These are phyloP conservation scores for Lasiosphaeriaceae sp. DNA, from an alignment of 495 filamentous ascomycete species.

Conservation along the genomic window DNA sequence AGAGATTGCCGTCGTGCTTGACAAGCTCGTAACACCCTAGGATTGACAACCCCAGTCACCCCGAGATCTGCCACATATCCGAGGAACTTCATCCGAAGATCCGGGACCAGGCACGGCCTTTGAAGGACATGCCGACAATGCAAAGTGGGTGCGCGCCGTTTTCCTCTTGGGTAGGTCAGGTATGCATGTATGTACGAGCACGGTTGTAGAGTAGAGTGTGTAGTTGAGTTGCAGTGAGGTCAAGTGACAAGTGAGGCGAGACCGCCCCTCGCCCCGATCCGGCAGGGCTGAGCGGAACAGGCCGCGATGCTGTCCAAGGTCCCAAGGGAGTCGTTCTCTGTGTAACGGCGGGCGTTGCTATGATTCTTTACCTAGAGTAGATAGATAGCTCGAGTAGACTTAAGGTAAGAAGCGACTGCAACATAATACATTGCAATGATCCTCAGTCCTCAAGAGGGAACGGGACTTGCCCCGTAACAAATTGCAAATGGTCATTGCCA, in stretches of 20 bases:
- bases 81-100: constrained; percentile 23
- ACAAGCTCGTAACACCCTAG: not conserved
- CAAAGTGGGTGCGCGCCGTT: not conserved
- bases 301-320: not conserved
- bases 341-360: not conserved
- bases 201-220: too few relatives aligned
- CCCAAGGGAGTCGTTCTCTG: not conserved
- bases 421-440: too few relatives aligned
- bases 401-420: too few relatives aligned
- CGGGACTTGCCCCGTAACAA: too few relatives aligned
- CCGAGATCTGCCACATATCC: constrained; percentile 19
- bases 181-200: not conserved
- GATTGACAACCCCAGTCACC: not conserved
- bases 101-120: constrained; percentile 16
- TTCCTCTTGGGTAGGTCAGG: not conserved
- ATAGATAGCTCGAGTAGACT: too few relatives aligned
- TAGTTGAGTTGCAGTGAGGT: not conserved
- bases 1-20: constrained; percentile 14
- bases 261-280: constrained; percentile 1
- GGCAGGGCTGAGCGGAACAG: constrained; percentile 19
- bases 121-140: constrained; percentile 10
- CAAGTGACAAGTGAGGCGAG: too few relatives aligned
- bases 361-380: too few relatives aligned
- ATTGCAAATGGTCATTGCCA: too few relatives aligned
- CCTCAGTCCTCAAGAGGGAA: too few relatives aligned